Evolutionary conservation across 1,284 basidiomycete species (phyloP).

Genomic region (Papiliotrema laurentii): DNA sequence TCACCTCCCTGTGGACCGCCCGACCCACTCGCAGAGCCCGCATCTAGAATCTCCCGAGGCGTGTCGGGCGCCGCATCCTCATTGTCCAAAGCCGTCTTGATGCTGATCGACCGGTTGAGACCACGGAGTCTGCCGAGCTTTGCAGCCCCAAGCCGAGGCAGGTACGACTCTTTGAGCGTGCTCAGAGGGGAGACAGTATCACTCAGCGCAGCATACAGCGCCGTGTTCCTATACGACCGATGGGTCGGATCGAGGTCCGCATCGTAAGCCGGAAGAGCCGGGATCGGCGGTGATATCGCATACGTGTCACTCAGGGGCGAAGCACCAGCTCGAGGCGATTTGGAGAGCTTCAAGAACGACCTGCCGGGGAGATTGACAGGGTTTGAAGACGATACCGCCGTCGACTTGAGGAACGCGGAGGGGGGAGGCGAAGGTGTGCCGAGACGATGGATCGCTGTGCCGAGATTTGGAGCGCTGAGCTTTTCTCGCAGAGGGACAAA

Average conservation of each 20-base stretch:
- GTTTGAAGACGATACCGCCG: not conserved
- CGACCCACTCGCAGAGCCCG: not conserved
- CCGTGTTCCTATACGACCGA: not conserved
- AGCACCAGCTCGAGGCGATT: not conserved
- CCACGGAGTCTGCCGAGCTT: not conserved
- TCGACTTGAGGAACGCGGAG: not conserved
- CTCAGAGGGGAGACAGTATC: conserved; percentile 1
- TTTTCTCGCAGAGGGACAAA: not conserved
- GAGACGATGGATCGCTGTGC: not conserved
- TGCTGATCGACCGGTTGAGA: conserved; percentile 1
- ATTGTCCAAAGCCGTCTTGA: conserved; percentile 1
- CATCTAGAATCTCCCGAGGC: conserved; percentile 7
- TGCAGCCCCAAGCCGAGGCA: not conserved
- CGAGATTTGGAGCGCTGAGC: not conserved
- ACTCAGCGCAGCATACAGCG: not conserved
- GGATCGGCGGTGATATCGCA: not conserved
- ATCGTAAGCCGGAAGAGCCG: not conserved
- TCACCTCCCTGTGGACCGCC: not conserved
- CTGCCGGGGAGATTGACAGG: not conserved
- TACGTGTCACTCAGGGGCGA: no score
- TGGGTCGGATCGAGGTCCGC: not conserved
- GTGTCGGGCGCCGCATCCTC: not conserved
- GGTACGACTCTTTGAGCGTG: not conserved
- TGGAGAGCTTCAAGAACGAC: not conserved
- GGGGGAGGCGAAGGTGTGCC: not conserved